Evolutionary conservation across 2,329 filamentous ascomycete genomes (phyloP), one percentile per base, ranked within the genome.

Genomic region (Fusarium bulbicola): DNA sequence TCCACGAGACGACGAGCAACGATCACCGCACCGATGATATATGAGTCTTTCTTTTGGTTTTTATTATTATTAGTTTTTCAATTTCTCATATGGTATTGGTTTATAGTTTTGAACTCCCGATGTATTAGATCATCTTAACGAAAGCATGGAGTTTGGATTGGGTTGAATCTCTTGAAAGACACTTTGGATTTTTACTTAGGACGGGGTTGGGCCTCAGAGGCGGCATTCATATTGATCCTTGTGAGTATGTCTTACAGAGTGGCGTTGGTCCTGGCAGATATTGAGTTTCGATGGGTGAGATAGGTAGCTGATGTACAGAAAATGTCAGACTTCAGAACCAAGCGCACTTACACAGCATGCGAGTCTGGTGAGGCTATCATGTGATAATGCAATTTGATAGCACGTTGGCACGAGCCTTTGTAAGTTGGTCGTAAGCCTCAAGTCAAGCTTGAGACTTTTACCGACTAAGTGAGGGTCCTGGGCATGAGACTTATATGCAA

Each of bases 131-230:
- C 30, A 53, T 67, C 49, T 62, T 62, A 60, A 69, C 57, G 69
- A 57, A 68, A 77, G 76, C 76, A 75, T 63, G 76, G 76, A 76
- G 76, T 77, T 72, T 75, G 74, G 74, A 52, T 39, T 56, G 59
- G 49, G 18, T 68, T 64, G 68, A 36, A 42, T 43, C n/a, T 68
- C 61, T 56, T 61, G 59, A 18, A 28, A 47, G 37, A 43, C 36
- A 46, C 32, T 10, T 21, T 50, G 43, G 45, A n/a, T 39, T 36
- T 26, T 52, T 50, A 40, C 52, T 50, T 47, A 20, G 59, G 37
- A 46, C 61, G 57, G 54, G 45, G 45, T 59, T 50, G 42, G 40
- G 56, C 49, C 49, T 56, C 39, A 28, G 47, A 42, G 65, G 40
- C 37, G 37, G 52, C 46, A 59, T 40, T 47, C 36, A 40, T 52